phyloP scores from a whole-genome alignment of 2,329 filamentous ascomycete genomes.

The Alternaria tenuissima region DNA sequence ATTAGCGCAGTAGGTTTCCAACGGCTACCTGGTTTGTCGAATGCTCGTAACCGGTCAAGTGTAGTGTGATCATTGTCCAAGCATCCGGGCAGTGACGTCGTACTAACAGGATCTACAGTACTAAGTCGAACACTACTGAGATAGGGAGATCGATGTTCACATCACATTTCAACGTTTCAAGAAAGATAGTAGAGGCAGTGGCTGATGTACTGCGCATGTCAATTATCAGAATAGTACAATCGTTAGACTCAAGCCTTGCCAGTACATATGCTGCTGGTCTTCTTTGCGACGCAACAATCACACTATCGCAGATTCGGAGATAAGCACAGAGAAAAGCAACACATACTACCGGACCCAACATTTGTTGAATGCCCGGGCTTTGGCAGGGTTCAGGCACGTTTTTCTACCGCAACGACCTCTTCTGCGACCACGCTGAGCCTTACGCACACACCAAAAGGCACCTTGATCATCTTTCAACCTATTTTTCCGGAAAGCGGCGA shows the following conservation, averaged over 20 bases:
- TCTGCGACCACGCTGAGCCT: constrained; percentile 17
- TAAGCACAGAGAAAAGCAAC: background rate
- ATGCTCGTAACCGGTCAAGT: background rate
- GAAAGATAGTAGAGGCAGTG: background rate
- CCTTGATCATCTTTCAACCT: background rate
- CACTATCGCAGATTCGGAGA: background rate
- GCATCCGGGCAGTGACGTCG: background rate
- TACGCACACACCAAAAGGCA: constrained; percentile 11
- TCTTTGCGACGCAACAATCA: background rate
- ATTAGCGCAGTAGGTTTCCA: background rate
- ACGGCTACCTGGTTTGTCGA: background rate
- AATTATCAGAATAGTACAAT: background rate
- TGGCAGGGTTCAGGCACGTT: background rate
- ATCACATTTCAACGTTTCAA: background rate
- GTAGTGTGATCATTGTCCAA: background rate
- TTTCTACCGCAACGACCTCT: constrained; percentile 2
- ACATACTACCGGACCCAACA: background rate
- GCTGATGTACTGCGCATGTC: background rate
- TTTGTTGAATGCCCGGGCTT: background rate
- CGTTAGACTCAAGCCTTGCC: background rate
- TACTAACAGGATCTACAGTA: background rate
- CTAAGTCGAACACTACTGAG: background rate
- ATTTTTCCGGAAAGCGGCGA: background rate
- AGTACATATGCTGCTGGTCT: background rate
- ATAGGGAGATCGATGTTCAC: background rate